These are phyloP conservation scores for Aethionema arabicum DNA, from an alignment of 345 rosid species.

Conservation along the genomic window DNA sequence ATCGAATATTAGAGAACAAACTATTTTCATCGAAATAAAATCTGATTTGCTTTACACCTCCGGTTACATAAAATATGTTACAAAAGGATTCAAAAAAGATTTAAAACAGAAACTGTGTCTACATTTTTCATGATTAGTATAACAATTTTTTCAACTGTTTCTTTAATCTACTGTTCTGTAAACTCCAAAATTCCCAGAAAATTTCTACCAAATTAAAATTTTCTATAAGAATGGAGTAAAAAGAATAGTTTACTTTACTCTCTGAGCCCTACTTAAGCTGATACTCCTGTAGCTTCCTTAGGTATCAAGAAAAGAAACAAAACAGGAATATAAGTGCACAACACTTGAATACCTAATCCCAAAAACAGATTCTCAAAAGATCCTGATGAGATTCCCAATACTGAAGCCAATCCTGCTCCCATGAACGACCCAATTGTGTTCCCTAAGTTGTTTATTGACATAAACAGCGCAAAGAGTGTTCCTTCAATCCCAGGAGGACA, in stretches of 20 bases:
- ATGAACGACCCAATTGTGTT: constrained; percentile 79
- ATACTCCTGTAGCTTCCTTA: constrained; percentile 81
- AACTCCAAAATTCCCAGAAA: not conserved
- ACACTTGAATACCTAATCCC: constrained; percentile 67
- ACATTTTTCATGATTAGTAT: not conserved
- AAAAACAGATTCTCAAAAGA: constrained; percentile 75
- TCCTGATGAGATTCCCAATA: constrained; percentile 76
- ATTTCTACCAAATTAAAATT: not conserved
- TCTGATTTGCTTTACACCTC: no score
- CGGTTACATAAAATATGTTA: no score
- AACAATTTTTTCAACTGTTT: no score
- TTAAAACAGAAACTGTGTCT: not conserved
- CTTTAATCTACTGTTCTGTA: no score
- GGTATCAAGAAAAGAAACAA: constrained; percentile 79
- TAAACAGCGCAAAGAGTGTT: constrained; percentile 90
- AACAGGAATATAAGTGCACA: constrained; percentile 77
- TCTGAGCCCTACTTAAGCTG: constrained; percentile 43
- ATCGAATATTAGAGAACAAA: no score
- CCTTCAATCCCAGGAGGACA: constrained; percentile 99
- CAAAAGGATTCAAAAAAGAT: not conserved
- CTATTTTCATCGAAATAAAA: no score
- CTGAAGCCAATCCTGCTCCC: constrained; percentile 88
- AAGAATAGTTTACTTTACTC: not conserved
- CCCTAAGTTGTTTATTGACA: constrained; percentile 92
- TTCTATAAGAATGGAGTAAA: constrained; percentile 7